Base-by-base conservation (phyloP, 2,329 filamentous ascomycete genomes). In the Pseudocercospora pini-densiflorae region DNA sequence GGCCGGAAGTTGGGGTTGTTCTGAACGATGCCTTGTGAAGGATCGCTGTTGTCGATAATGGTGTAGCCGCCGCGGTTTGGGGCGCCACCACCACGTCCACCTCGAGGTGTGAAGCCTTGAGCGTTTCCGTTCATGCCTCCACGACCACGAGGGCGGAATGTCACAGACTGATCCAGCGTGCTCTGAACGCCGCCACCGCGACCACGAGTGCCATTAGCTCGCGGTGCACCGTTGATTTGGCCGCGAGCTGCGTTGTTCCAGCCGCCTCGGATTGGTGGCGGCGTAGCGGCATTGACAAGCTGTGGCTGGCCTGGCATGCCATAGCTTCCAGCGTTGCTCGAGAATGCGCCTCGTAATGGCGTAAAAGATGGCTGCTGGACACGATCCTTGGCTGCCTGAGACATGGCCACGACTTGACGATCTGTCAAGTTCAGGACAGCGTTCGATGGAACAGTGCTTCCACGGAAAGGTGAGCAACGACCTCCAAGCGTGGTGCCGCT, bases 401-500 rank as follows among this genome's bases (percentile, higher is more conserved):
- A 71, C 80, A 86, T 86, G 67, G 81, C 90, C 49, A 97, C 84
- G 21, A 97, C 86, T 81, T 99, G 95, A 73, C 87, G 90, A 75
- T 94, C 85, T 1, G 90, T 90, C 64, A 97, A 83, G 80, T 99
- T 99, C 36, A 99, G 86, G 1, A 98, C 93, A 0, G 92, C 91
- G n/a, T 91, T 91, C 6, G 90, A 88, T 1, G 93, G 88, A 3
- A 99, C 93, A 0, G 95, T 97, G 77, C 95, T 94, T 61, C 95
- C 95, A 40, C 94, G 89, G 88, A 99, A 99, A 43, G 92, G 89
- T 27, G 93, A 93, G 77, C 94, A 97, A 66, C 95, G 90, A 64
- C 94, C 93, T 66, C 92, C 92, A 16, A 99, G 86, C 0, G 92
- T 95, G 1, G 94, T 97, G 69, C 95, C 95, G 76, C 93, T 97